Percentiles rank a stretch among this genome's conserved stretches.
These are phyloP conservation scores for Kockiozyma suomiensis DNA, from an alignment of 805 yeast genomes.

Conservation along the genomic window DNA sequence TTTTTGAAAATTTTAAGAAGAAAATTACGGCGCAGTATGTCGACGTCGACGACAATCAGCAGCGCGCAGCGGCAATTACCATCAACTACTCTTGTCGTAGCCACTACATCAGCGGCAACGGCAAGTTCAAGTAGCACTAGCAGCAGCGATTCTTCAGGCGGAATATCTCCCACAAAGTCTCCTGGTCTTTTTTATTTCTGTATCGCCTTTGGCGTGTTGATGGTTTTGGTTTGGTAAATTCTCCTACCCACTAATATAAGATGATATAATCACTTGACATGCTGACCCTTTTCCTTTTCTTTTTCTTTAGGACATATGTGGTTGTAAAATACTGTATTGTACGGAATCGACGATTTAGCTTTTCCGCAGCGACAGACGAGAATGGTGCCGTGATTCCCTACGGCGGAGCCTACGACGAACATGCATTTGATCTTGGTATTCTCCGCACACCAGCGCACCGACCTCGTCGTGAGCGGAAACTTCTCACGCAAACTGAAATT, in stretches of 20 bases:
- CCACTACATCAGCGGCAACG: neutral
- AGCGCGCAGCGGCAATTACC: too few relatives aligned
- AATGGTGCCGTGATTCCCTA: neutral
- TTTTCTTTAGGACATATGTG: conserved; percentile 36
- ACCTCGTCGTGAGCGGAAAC: conserved; percentile 35
- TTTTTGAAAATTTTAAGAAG: too few relatives aligned
- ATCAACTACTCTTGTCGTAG: neutral
- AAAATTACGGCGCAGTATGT: too few relatives aligned
- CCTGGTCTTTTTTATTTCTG: conserved; percentile 45
- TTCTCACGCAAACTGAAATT: conserved; percentile 39
- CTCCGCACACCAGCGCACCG: conserved; percentile 31
- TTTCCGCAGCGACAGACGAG: conserved; percentile 19
- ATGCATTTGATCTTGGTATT: conserved; percentile 20
- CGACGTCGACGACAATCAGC: too few relatives aligned
- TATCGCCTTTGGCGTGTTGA: conserved; percentile 44
- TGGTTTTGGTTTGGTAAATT: conserved; percentile 42
- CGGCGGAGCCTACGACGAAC: conserved; percentile 14
- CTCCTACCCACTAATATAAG: neutral
- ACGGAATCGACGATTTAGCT: conserved; percentile 34
- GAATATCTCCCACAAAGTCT: conserved; percentile 21
- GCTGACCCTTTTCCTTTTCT: neutral
- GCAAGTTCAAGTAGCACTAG: conserved; percentile 15
- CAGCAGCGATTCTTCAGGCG: neutral
- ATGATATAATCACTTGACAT: neutral
- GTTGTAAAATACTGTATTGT: conserved; percentile 42